Percentiles rank a stretch among this genome's conserved stretches.
phyloP scores from a whole-genome alignment of 1,284 basidiomycete species.

The Cutaneotrichosporon sp. region DNA sequence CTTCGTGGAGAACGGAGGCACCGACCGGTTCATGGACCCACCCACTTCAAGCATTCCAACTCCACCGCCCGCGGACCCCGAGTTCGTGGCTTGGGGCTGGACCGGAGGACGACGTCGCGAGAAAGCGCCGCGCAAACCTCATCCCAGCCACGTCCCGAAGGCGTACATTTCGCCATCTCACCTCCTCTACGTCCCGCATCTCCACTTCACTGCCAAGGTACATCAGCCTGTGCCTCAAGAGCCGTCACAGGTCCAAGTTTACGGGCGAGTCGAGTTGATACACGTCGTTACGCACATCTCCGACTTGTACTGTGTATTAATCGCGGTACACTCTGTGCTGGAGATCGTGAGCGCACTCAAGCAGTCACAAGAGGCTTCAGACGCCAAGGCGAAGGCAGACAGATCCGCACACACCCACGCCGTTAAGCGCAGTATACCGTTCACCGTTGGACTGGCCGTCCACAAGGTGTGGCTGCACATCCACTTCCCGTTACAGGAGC shows the following conservation, averaged over 20 bases:
- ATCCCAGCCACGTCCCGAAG: constrained; percentile 30
- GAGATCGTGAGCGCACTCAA: constrained; percentile 17
- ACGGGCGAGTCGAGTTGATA: constrained; percentile 35
- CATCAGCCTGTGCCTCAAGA: constrained; percentile 18
- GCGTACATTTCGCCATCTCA: constrained; percentile 48
- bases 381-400: not conserved
- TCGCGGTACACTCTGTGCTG: constrained; percentile 60
- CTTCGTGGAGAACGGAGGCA: constrained; percentile 33
- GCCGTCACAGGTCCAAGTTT: constrained; percentile 30
- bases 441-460: constrained; percentile 38
- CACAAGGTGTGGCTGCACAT: constrained; percentile 40
- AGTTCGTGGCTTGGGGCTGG: constrained; percentile 44
- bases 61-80: constrained; percentile 19
- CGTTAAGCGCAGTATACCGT: constrained; percentile 19
- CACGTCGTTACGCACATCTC: constrained; percentile 62
- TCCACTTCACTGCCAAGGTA: constrained; percentile 36
- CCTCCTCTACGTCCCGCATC: constrained; percentile 44
- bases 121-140: not conserved
- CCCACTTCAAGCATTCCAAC: constrained; percentile 12
- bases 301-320: constrained; percentile 70
- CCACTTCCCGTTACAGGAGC: constrained; percentile 49
- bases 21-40: constrained; percentile 18
- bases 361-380: not conserved
- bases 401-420: not conserved
- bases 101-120: constrained; percentile 11